Base-by-base conservation (phyloP, 352 stramenopile species). In the Albugo laibachii region DNA sequence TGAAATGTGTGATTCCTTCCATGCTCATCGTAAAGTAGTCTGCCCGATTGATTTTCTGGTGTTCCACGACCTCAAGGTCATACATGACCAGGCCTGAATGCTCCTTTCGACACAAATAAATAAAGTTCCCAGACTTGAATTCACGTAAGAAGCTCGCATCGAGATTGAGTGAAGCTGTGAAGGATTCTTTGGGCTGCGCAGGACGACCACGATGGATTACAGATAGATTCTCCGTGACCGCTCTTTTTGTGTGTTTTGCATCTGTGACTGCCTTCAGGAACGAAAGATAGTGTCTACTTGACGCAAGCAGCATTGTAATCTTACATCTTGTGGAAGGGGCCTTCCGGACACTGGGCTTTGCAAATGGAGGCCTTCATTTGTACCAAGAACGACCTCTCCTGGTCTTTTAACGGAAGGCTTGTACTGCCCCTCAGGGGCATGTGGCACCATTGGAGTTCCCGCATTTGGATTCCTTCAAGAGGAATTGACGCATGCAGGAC, bases 11-110 rank as follows among this genome's bases (percentile, higher is more conserved):
- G 31, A 97, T 71, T 1, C 88, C 89, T 41, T 86, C 76, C 48
- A 83, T 68, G 48, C 80, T 95, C 59, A 96, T 83, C 12, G 88
- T 97, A 48, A 92, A 97, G 62, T 96, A 96, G 55, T 94, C 63
- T 31, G 51, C 54, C 0, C 68, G 69, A 48, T 94, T 78, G n/a
- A 91, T 73, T 27, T 82, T 62, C 36, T 72, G 83, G 41, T 91
- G 78, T 49, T 86, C 73, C 15, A 84, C 73, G 6, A 89, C 73
- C 55, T 89, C 65, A 13, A 89, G 63, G 19, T 72, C 71, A 49
- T 89, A 89, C 69, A 89, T 85, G 24, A 86, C 59, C 4, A 83
- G 51, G 48, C 84, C 73, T 11, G 66, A 63, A 47, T 83, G 57
- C 11, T 52, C 55, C 35, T 75, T 71, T 49, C 78, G 78, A 45